Evolutionary conservation across 345 rosid species (phyloP), one percentile per base, ranked within the genome.

Genomic region (Cardamine occulta): DNA sequence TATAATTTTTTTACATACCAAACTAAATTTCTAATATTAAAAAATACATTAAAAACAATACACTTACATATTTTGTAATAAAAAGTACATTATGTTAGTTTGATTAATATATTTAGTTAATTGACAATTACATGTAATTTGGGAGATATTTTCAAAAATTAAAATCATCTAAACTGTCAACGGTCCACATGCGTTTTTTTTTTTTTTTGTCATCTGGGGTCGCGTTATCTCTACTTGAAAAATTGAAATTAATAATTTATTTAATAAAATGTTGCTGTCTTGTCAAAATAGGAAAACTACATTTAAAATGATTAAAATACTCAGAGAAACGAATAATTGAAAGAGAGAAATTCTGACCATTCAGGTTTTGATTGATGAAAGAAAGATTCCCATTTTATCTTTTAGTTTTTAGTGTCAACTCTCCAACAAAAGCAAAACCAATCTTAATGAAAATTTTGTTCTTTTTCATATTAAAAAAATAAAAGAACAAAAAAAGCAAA

Each of bases 181-280:
- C 65, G 75, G 75, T 76, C 75, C 75, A 76, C 60, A 63, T 63
- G 49, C 57, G n/a, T n/a, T n/a, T n/a, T n/a, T n/a, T n/a, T n/a
- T n/a, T n/a, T n/a, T n/a, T n/a, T n/a, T n/a, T n/a, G n/a, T n/a
- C n/a, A n/a, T n/a, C n/a, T n/a, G n/a, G n/a, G n/a, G n/a, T n/a
- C n/a, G n/a, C n/a, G 64, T 68, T 61, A 28, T 69, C 49, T 40
- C 39, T 5, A 53, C 48, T 35, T 11, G 23, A 63, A 54, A 35
- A 64, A n/a, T n/a, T 6, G 7, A 44, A 49, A 19, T 9, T 10
- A 59, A 9, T 23, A 40, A 3, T 4, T 3, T 8, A 7, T 31
- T 44, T 2, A 13, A 42, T 2, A 58, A 31, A 74, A 44, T 17
- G 51, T 18, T 69, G 70, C 44, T 70, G 75, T 76, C 80, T 62